These are phyloP conservation scores for Nakazawaea siamensis DNA, from an alignment of 805 yeast species.

Conservation along the genomic window DNA sequence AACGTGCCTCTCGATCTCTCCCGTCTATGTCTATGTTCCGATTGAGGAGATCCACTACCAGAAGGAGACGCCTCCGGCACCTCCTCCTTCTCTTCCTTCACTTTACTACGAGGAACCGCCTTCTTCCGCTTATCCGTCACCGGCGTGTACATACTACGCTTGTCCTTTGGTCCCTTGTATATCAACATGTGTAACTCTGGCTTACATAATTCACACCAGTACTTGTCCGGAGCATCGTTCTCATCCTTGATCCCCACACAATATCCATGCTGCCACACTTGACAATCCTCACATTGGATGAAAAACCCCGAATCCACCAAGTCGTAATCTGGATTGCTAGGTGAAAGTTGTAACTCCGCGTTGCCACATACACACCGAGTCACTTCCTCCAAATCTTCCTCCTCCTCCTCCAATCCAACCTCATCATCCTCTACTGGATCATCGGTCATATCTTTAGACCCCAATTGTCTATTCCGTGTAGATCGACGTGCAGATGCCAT, in stretches of 20 bases:
- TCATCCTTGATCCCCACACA: constrained; percentile 82
- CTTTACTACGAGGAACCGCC: constrained; percentile 10
- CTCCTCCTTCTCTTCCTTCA: constrained; percentile 19
- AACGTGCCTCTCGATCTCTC: constrained; percentile 13
- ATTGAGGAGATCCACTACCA: constrained; percentile 4
- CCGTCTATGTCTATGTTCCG: constrained; percentile 16
- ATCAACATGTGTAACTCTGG: constrained; percentile 71
- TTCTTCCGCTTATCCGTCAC: constrained; percentile 21
- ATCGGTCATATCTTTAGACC: background rate
- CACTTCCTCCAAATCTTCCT: constrained; percentile 31
- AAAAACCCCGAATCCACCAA: constrained; percentile 48
- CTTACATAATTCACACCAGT: constrained; percentile 88
- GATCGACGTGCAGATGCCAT: constrained; percentile 10
- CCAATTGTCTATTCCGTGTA: constrained; percentile 1
- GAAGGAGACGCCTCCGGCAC: constrained; percentile 15
- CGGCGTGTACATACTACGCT: constrained; percentile 42
- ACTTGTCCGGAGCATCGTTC: constrained; percentile 80
- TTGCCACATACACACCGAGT: constrained; percentile 51
- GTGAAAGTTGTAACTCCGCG: constrained; percentile 30
- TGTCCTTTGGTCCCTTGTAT: constrained; percentile 35
- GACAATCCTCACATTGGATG: constrained; percentile 84
- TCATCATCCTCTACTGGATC: background rate
- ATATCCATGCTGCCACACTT: constrained; percentile 96
- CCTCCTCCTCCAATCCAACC: constrained; percentile 14
- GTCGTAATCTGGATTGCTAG: constrained; percentile 25